phyloP scores from a whole-genome alignment of 768 basidiomycete genomes.

The Tylopilus sp. region DNA sequence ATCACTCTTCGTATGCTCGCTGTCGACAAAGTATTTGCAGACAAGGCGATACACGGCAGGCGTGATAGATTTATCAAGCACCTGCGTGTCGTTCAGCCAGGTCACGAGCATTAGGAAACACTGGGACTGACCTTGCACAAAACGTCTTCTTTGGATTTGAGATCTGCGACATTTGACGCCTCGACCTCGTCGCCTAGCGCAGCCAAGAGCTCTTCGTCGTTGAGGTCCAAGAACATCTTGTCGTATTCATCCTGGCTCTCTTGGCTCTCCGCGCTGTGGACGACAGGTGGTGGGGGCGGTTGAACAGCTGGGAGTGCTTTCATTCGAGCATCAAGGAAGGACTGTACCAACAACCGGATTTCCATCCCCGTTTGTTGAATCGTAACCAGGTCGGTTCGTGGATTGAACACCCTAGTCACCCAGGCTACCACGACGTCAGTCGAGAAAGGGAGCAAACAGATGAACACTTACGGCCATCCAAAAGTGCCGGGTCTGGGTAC shows the following conservation, averaged over 20 bases:
- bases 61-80: constrained; percentile 45
- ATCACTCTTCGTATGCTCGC: constrained; percentile 15
- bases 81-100: constrained; percentile 31
- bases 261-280: constrained; percentile 40
- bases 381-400: constrained; percentile 41
- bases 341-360: constrained; percentile 54
- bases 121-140: constrained; percentile 45
- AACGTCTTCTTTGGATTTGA: constrained; percentile 43
- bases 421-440: constrained; percentile 45
- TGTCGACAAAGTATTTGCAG: constrained; percentile 44
- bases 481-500: constrained; percentile 63
- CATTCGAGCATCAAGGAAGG: constrained; percentile 58
- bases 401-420: constrained; percentile 49
- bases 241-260: constrained; percentile 82
- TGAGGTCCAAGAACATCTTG: constrained; percentile 52
- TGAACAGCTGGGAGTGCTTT: constrained; percentile 41
- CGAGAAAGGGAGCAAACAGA: neutral
- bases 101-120: neutral
- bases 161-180: constrained; percentile 22
- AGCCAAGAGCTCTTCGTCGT: constrained; percentile 58
- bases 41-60: constrained; percentile 56
- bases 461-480: constrained; percentile 48
- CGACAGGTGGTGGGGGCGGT: constrained; percentile 31
- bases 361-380: constrained; percentile 46
- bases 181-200: constrained; percentile 43